Evolutionary conservation across 352 stramenopile species (phyloP).

Genomic region (Pythium sp.): DNA sequence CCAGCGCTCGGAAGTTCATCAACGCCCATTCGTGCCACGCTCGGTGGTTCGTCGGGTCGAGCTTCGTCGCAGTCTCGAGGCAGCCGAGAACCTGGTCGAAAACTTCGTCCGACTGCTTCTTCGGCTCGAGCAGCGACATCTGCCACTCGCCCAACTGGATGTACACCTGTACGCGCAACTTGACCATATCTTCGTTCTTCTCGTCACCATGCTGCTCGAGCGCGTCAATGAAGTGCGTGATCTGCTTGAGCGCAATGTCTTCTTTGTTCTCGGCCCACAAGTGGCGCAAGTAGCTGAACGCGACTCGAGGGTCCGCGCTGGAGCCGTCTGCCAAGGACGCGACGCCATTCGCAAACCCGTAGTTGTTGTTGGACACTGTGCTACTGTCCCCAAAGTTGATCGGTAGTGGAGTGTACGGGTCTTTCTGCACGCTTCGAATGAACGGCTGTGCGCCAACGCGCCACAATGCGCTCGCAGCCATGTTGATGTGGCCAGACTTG

Average conservation of each 20-base stretch:
- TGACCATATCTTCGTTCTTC: conserved; percentile 64
- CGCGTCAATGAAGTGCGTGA: conserved; percentile 83
- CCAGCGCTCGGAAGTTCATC: conserved; percentile 94
- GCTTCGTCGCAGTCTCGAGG: conserved; percentile 74
- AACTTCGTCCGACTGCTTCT: conserved; percentile 64
- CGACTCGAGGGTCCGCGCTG: conserved; percentile 69
- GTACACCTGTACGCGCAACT: conserved; percentile 81
- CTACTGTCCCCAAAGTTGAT: conserved; percentile 64
- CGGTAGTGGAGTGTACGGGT: conserved; percentile 59
- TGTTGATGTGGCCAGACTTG: conserved; percentile 87
- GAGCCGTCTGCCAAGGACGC: conserved; percentile 64
- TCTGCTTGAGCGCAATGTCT: conserved; percentile 78
- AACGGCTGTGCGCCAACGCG: conserved; percentile 79
- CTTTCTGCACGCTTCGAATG: conserved; percentile 71
- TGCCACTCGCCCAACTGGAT: conserved; percentile 87
- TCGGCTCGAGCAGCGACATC: conserved; percentile 69
- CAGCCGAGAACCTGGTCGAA: conserved; percentile 81
- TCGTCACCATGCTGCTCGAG: conserved; percentile 66
- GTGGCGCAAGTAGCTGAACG: conserved; percentile 79
- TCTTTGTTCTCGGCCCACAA: conserved; percentile 82
- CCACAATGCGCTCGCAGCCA: conserved; percentile 80
- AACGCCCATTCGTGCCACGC: conserved; percentile 99
- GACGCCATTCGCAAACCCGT: conserved; percentile 48
- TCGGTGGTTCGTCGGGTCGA: conserved; percentile 93
- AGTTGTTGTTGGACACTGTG: conserved; percentile 23